Base-by-base conservation (phyloP, 208 protist species). In the Zelonia costaricensis region DNA sequence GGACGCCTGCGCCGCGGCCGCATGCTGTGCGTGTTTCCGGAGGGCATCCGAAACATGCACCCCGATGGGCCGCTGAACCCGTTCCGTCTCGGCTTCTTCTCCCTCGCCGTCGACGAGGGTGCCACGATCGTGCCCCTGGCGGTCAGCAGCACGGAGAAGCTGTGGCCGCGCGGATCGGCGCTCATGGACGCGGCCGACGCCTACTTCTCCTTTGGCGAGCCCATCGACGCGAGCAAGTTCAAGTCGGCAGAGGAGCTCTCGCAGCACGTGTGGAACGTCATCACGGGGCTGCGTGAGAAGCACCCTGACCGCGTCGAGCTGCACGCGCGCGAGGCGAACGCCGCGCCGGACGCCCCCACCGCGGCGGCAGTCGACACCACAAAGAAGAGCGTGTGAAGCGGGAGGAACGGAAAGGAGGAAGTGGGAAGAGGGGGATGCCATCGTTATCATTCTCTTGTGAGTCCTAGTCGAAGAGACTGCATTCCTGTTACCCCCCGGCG, bases 51-150 rank as follows among this genome's bases (percentile, higher is more conserved):
- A 42, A 94, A 74, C 74, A 62, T 56, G 46, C 69, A 83, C 44
- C 80, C 86, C n/a, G 80, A 86, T 9, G 85, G 86, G 22, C 61
- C 59, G 3, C 67, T 96, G 2, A 69, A 79, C 23, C 81, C 86
- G 0, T 96, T 93, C 57, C 83, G 86, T 30, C 77, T 85, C 12
- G 91, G 91, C 36, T 93, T 93, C 76, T 96, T 94, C 59, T 68
- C 48, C 27, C 73, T 93, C 2, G 87, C 87, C 9, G 43, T 91
- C 6, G 82, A 96, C 33, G 86, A 93, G 67, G 78, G 60, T 8
- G 91, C 83, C 31, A 73, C 73, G 16, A 92, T 96, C 59, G 74
- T 96, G 23, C 91, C 91, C 7, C 58, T 96, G 4, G 91, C 80
- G 22, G 71, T 94, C 27, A 91, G 80, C 53, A 87, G 91, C 9